phyloP scores from a whole-genome alignment of 306 rosid genomes.

The Rubus parviflorus region DNA sequence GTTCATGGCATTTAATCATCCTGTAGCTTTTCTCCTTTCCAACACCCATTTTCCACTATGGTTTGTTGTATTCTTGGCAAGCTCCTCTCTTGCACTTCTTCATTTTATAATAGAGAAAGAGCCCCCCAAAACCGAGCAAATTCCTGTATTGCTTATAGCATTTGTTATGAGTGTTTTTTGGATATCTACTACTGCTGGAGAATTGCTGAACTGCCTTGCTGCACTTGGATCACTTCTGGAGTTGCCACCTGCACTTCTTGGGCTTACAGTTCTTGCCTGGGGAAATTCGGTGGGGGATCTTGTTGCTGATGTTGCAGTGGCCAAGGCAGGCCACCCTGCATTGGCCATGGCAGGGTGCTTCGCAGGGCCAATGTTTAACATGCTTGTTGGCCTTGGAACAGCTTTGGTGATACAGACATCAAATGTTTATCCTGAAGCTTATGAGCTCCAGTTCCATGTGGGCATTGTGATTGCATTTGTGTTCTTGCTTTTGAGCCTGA shows the following conservation, averaged over 20 bases:
- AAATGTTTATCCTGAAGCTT: slow-evolving; percentile 66
- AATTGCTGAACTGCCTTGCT: slow-evolving; percentile 86
- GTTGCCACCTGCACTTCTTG: slow-evolving; percentile 73
- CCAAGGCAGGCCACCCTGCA: slow-evolving; percentile 95
- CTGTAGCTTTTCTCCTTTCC: slow-evolving; percentile 80
- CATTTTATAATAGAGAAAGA: slow-evolving; percentile 67
- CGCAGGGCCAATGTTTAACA: slow-evolving; percentile 97
- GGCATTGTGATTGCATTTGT: slow-evolving; percentile 88
- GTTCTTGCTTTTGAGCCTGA: slow-evolving; percentile 81
- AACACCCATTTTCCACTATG: slow-evolving; percentile 76
- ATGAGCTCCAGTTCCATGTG: slow-evolving; percentile 66
- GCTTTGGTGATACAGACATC: slow-evolving; percentile 87
- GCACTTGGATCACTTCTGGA: slow-evolving; percentile 65
- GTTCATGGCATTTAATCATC: slow-evolving; percentile 64
- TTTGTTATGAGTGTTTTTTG: slow-evolving; percentile 96
- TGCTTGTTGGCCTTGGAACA: slow-evolving; percentile 93
- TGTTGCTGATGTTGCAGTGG: slow-evolving; percentile 90
- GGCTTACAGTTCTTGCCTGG: slow-evolving; percentile 97
- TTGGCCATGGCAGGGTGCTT: slow-evolving; percentile 99
- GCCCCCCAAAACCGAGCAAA: slow-evolving; percentile 82
- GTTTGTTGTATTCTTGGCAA: slow-evolving; percentile 64
- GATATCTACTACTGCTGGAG: slow-evolving; percentile 90
- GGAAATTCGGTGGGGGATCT: slow-evolving; percentile 98
- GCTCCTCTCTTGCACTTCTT: slow-evolving; percentile 81
- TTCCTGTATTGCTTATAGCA: slow-evolving; percentile 65